These are phyloP conservation scores for Neltuma alba DNA, from an alignment of 306 rosid species.

Conservation along the genomic window DNA sequence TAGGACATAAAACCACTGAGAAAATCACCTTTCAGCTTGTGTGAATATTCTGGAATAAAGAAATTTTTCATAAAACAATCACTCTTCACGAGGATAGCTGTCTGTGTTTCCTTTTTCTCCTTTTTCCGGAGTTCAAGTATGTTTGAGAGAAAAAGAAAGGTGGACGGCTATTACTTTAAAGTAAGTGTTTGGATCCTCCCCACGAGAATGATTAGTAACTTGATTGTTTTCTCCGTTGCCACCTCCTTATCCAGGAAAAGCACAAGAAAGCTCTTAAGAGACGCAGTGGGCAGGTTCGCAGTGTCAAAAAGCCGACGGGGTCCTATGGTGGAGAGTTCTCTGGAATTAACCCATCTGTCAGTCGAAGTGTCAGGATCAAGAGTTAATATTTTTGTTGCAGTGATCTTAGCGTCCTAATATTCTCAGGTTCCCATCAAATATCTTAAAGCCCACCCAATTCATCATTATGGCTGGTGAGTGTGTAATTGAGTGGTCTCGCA, in stretches of 20 bases:
- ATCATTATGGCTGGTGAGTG: not conserved
- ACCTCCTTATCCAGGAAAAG: slow-evolving; percentile 58
- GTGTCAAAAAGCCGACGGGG: slow-evolving; percentile 53
- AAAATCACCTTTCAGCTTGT: slow-evolving; percentile 61
- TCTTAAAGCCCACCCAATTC: not conserved
- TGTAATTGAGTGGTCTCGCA: not conserved
- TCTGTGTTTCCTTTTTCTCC: no score
- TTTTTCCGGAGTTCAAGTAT: not conserved
- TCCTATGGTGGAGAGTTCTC: slow-evolving; percentile 79
- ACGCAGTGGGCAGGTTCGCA: slow-evolving; percentile 74
- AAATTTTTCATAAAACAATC: not conserved
- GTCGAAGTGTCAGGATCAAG: slow-evolving; percentile 75
- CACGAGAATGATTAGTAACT: not conserved
- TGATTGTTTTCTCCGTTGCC: slow-evolving; percentile 3
- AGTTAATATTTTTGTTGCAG: slow-evolving; percentile 34
- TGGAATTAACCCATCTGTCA: slow-evolving; percentile 73
- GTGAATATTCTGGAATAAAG: slow-evolving; percentile 45
- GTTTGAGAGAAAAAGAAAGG: not conserved
- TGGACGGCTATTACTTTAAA: not conserved
- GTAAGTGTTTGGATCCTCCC: not conserved
- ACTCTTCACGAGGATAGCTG: not conserved
- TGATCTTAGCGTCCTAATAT: not conserved
- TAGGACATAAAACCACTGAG: slow-evolving; percentile 78
- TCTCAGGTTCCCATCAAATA: not conserved
- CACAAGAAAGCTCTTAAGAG: slow-evolving; percentile 65